Conservation (phyloP, 2,329 filamentous ascomycete species). For the Diplodia intermedia region DNA sequence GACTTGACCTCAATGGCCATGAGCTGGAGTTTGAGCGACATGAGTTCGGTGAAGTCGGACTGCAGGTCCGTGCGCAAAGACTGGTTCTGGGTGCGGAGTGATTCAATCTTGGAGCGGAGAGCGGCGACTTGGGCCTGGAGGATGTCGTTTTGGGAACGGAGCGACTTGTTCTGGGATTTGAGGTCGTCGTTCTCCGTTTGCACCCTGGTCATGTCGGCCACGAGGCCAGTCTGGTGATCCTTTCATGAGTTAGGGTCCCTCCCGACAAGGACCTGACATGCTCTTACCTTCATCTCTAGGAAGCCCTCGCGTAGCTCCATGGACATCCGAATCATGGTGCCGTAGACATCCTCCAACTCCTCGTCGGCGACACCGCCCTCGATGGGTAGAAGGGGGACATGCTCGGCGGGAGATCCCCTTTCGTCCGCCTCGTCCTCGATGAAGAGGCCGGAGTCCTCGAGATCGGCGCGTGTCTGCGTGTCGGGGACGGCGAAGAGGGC, state of each 20-base stretch:
- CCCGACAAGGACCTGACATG: background rate
- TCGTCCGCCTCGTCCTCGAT: conserved; percentile 28
- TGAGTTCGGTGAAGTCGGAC: conserved; percentile 49
- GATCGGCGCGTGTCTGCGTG: conserved; percentile 23
- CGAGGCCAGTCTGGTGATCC: conserved; percentile 26
- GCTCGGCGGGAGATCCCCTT: background rate
- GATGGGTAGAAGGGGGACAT: background rate
- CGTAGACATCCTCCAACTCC: conserved; percentile 25
- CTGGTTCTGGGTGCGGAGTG: conserved; percentile 48
- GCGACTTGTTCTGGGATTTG: conserved; percentile 15
- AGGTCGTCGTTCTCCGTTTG: conserved; percentile 18
- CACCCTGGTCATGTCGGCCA: conserved; percentile 18
- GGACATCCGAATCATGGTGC: conserved; percentile 27
- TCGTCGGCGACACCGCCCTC: conserved; percentile 19
- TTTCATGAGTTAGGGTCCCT: conserved; percentile 26
- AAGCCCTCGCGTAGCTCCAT: conserved; percentile 28
- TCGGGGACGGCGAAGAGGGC: conserved; percentile 28
- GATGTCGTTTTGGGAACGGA: conserved; percentile 28
- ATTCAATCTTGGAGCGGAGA: conserved; percentile 40
- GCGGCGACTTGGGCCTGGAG: conserved; percentile 24
- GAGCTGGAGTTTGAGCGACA: conserved; percentile 50
- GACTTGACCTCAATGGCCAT: conserved; percentile 43
- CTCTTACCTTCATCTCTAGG: conserved; percentile 26
- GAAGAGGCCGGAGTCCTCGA: conserved; percentile 30
- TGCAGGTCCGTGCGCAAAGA: conserved; percentile 46